phyloP scores from a whole-genome alignment of 129 eudicot species.

The Chrysanthemum lavandulifolium region DNA sequence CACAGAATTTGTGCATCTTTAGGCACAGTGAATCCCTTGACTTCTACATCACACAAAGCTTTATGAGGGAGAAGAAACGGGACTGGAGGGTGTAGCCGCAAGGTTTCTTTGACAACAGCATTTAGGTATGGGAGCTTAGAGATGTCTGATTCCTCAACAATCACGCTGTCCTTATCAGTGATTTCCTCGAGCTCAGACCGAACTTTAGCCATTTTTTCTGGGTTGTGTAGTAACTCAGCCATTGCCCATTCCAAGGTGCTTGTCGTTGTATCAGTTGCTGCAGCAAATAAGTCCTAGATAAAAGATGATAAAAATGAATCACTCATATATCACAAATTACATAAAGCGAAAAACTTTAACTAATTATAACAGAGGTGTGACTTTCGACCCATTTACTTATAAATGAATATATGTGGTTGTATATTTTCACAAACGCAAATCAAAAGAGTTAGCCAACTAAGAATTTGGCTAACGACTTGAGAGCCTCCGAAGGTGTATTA shows the following conservation, averaged over 20 bases:
- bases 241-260: slow-evolving; percentile 49
- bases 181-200: slow-evolving; percentile 2
- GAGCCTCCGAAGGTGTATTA: too few species aligned
- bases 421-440: too few species aligned
- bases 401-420: too few species aligned
- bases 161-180: background rate
- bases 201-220: slow-evolving; percentile 28
- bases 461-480: too few species aligned
- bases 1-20: too few species aligned
- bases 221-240: slow-evolving; percentile 36
- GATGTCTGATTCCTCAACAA: background rate
- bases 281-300: slow-evolving; percentile 39
- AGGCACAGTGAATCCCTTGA: background rate
- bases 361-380: background rate
- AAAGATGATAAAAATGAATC: background rate
- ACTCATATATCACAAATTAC: too few species aligned
- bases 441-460: too few species aligned
- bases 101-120: slow-evolving; percentile 1
- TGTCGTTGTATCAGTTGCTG: slow-evolving; percentile 36
- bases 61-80: slow-evolving; percentile 8
- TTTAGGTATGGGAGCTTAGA: slow-evolving; percentile 3
- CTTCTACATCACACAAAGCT: slow-evolving; percentile 8
- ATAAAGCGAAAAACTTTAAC: background rate
- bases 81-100: slow-evolving; percentile 6
- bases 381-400: too few species aligned